These are phyloP conservation scores for Rhodotorula sp. DNA, from an alignment of 1,284 basidiomycete species.

Conservation along the genomic window DNA sequence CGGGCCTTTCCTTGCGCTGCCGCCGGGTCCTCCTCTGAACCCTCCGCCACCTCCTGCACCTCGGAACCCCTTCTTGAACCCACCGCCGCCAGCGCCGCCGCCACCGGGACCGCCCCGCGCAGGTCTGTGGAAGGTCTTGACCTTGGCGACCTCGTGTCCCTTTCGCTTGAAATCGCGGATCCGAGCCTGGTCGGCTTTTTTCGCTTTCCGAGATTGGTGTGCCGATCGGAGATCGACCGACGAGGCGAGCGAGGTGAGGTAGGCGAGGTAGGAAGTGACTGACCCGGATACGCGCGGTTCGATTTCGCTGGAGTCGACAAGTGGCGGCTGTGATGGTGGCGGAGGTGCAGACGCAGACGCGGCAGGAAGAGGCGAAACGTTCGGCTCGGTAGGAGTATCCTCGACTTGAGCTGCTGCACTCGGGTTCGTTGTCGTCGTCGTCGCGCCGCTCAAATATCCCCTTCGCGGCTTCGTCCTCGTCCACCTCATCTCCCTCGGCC, in stretches of 20 bases:
- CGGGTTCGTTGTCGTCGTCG: background rate
- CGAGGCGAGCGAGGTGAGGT: slow-evolving; percentile 16
- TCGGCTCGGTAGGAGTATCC: background rate
- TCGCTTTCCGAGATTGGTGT: slow-evolving; percentile 41
- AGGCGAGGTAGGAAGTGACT: slow-evolving; percentile 6
- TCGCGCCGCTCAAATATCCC: slow-evolving; percentile 10
- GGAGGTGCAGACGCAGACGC: background rate
- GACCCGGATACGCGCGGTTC: slow-evolving; percentile 4
- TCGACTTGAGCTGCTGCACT: no score
- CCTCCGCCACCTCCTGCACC: background rate
- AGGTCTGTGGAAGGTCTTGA: background rate
- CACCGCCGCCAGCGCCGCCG: background rate
- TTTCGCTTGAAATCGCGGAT: slow-evolving; percentile 36
- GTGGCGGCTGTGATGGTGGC: background rate
- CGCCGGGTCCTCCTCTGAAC: background rate
- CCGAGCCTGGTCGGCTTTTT: slow-evolving; percentile 30
- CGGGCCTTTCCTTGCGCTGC: slow-evolving; percentile 15
- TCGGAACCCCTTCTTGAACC: background rate
- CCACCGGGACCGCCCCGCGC: background rate
- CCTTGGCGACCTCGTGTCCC: slow-evolving; percentile 19
- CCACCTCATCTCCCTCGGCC: slow-evolving; percentile 18
- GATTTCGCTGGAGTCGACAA: background rate
- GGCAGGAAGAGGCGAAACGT: background rate
- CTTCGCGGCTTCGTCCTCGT: slow-evolving; percentile 6
- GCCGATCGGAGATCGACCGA: slow-evolving; percentile 34